Percentiles rank a stretch among this genome's conserved stretches.
Conservation (phyloP, 306 rosid species). For the Prunus persica region DNA sequence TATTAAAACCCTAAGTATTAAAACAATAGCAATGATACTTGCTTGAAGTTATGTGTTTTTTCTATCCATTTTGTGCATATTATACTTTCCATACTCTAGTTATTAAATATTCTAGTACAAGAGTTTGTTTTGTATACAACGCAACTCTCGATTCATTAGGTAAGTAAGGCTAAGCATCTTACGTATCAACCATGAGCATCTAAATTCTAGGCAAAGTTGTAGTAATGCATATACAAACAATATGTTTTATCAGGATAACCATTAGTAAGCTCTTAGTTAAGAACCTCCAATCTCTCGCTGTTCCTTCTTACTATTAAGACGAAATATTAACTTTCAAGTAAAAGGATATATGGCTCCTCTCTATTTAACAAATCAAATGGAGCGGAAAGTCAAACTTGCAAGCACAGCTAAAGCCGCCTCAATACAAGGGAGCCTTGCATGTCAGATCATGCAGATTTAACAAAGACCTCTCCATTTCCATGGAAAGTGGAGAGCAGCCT, state of each 20-base stretch:
- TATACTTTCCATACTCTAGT: neutral
- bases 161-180: neutral
- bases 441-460: too few relatives aligned
- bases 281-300: neutral
- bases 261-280: neutral
- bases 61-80: neutral
- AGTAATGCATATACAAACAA: neutral
- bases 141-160: neutral
- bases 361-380: too few relatives aligned
- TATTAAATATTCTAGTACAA: too few relatives aligned
- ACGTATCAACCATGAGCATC: neutral
- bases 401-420: too few relatives aligned
- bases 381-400: too few relatives aligned
- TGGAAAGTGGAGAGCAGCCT: neutral
- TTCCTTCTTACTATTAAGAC: neutral
- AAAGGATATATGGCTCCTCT: neutral
- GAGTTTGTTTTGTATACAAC: neutral
- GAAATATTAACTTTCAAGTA: neutral
- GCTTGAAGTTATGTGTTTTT: too few relatives aligned
- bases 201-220: neutral
- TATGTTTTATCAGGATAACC: neutral
- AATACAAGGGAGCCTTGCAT: too few relatives aligned
- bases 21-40: neutral
- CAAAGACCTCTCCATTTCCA: too few relatives aligned
- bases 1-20: neutral